Conservation (phyloP, 2,329 filamentous ascomycete species). For the Fusarium sp. region DNA sequence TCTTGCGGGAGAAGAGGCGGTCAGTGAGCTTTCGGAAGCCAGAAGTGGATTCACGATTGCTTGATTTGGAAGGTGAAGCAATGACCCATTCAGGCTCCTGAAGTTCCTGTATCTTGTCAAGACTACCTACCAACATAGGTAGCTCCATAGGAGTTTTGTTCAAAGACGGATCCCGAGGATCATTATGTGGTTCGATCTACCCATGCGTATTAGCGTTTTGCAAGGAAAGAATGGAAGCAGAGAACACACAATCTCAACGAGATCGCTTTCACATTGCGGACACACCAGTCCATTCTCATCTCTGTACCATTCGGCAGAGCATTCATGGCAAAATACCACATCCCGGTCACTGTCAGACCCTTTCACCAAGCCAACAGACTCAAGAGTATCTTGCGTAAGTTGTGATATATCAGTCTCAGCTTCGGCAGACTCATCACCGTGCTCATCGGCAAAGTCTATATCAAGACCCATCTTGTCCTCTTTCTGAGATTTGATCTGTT, state of each 20-base stretch:
- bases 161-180: too few species aligned
- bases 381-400: accelerated
- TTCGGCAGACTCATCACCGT: background rate
- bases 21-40: background rate
- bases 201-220: accelerated
- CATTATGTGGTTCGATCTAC: accelerated
- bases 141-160: too few species aligned
- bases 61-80: background rate
- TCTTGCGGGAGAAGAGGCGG: background rate
- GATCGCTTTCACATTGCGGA: background rate
- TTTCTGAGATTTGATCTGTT: accelerated
- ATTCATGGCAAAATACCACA: background rate
- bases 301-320: background rate
- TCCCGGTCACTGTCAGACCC: background rate
- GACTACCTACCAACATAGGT: too few species aligned
- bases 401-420: background rate
- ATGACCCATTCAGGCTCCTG: too few species aligned
- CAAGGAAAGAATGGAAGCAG: background rate
- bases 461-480: background rate
- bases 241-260: background rate
- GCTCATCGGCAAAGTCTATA: background rate
- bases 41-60: accelerated
- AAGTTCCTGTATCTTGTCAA: too few species aligned
- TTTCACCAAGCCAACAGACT: accelerated
- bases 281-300: background rate